phyloP scores from a whole-genome alignment of 176 grass and related monocot species.

The Hordeum vulgare region MorexV3_pseudomolecules_assembly NC_058524.1:14370988-14371487 shows the following conservation, averaged over 20 bases:
- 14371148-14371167: slow-evolving; percentile 58
- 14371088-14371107: slow-evolving; percentile 94
- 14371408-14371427: background rate
- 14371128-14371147: slow-evolving; percentile 69
- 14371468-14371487: slow-evolving; percentile 74
- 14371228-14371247: slow-evolving; percentile 74
- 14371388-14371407: slow-evolving; percentile 83
- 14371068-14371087: slow-evolving; percentile 76
- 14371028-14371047: slow-evolving; percentile 60
- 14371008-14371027: slow-evolving; percentile 68
- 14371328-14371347: slow-evolving; percentile 66
- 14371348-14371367: slow-evolving; percentile 81
- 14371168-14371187: slow-evolving; percentile 78
- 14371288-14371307: slow-evolving; percentile 64
- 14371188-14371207: slow-evolving; percentile 76
- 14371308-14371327: slow-evolving; percentile 77
- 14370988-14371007: slow-evolving; percentile 79
- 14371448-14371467: background rate
- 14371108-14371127: slow-evolving; percentile 73
- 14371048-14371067: slow-evolving; percentile 83
- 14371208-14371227: slow-evolving; percentile 55
- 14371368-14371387: slow-evolving; percentile 62
- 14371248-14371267: slow-evolving; percentile 55
- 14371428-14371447: background rate
- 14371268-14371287: slow-evolving; percentile 62